Evolutionary conservation across 495 filamentous ascomycete genomes (phyloP).

Genomic region (Aspergillus asperescens): DNA sequence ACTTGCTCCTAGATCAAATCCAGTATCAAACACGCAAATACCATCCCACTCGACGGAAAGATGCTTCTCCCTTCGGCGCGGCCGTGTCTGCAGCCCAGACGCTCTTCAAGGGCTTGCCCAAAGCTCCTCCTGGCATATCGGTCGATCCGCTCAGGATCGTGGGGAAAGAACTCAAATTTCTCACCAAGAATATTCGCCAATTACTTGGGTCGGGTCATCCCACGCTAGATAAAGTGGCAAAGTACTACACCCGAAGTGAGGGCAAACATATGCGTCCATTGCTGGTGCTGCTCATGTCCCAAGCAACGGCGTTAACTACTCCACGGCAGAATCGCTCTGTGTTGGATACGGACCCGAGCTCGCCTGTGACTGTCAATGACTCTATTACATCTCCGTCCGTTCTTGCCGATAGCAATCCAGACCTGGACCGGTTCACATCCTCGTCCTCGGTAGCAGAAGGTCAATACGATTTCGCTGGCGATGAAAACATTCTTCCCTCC

Average conservation of each 20-base stretch:
- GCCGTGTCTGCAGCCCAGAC: slow-evolving; percentile 76
- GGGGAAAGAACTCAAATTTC: slow-evolving; percentile 90
- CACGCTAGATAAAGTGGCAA: slow-evolving; percentile 87
- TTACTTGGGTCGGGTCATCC: slow-evolving; percentile 89
- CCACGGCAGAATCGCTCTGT: slow-evolving; percentile 49
- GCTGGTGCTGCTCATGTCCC: slow-evolving; percentile 91
- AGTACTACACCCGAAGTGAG: slow-evolving; percentile 96
- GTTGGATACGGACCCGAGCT: slow-evolving; percentile 21
- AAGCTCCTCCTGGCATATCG: slow-evolving; percentile 52
- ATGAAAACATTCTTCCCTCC: slow-evolving; percentile 81
- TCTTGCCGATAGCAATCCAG: slow-evolving; percentile 79
- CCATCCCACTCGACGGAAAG: slow-evolving; percentile 37
- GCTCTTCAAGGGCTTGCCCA: slow-evolving; percentile 67
- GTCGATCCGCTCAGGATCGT: slow-evolving; percentile 76
- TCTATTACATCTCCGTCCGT: slow-evolving; percentile 71
- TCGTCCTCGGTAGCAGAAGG: slow-evolving; percentile 35
- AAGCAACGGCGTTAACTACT: slow-evolving; percentile 72
- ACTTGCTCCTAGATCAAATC: slow-evolving; percentile 25
- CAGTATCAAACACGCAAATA: slow-evolving; percentile 39
- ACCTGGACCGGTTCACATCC: slow-evolving; percentile 48
- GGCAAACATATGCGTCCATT: slow-evolving; percentile 95
- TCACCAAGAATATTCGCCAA: slow-evolving; percentile 83
- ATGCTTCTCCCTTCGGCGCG: slow-evolving; percentile 53
- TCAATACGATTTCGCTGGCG: slow-evolving; percentile 44
- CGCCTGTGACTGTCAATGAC: slow-evolving; percentile 52